These are phyloP conservation scores for Chloropicon primus DNA, from an alignment of 139 green algal genomes.

Conservation along the genomic window DNA sequence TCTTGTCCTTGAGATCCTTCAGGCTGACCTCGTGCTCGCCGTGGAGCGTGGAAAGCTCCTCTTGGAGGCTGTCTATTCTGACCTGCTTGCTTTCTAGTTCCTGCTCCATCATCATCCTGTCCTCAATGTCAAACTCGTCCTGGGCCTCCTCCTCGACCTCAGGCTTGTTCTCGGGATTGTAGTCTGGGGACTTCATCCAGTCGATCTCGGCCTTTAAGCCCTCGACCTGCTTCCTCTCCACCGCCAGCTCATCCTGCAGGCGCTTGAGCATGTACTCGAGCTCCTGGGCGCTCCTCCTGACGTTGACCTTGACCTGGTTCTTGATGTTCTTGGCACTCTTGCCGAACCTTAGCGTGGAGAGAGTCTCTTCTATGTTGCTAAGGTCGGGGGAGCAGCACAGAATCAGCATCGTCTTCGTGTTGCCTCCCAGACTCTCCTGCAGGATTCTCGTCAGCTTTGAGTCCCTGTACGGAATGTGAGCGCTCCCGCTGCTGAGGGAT, in stretches of 20 bases:
- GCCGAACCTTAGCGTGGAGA: conserved; percentile 54
- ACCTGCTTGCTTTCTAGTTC: neutral
- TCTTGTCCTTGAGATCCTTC: neutral
- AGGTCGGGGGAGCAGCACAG: conserved; percentile 56
- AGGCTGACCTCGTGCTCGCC: neutral
- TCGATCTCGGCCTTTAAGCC: neutral
- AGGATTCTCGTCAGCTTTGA: conserved; percentile 99
- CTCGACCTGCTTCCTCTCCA: neutral
- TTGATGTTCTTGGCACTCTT: neutral
- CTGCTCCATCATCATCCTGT: neutral
- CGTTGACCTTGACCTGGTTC: neutral
- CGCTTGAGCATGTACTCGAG: neutral
- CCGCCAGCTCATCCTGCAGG: neutral
- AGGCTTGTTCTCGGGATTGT: neutral
- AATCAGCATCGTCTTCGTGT: conserved; percentile 51
- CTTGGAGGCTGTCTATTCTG: neutral
- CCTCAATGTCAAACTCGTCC: neutral
- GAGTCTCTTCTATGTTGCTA: conserved; percentile 52
- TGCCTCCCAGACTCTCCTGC: conserved; percentile 65
- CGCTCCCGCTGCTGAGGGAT: conserved; percentile 30
- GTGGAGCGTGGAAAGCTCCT: neutral
- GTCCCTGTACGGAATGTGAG: conserved; percentile 70
- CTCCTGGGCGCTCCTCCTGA: neutral
- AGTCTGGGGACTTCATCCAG: neutral
- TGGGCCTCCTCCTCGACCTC: neutral